phyloP scores from a whole-genome alignment of 1,139 yeast genomes.

The Blastobotrys apis region DNA sequence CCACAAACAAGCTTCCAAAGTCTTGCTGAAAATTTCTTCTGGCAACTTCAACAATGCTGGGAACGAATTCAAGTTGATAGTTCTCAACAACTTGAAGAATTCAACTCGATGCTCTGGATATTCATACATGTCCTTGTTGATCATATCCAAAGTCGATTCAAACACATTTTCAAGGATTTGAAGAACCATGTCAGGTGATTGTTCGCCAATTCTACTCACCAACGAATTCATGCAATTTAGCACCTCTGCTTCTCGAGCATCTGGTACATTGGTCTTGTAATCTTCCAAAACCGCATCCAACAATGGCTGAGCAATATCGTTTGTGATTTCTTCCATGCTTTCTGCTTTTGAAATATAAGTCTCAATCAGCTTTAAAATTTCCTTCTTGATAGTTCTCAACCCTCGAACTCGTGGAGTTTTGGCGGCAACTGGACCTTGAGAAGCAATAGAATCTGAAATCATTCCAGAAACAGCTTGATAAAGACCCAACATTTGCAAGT shows the following conservation, averaged over 20 bases:
- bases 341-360: constrained; percentile 85
- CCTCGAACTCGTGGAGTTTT: constrained; percentile 95
- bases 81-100: constrained; percentile 83
- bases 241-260: constrained; percentile 97
- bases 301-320: constrained; percentile 78
- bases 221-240: constrained; percentile 90
- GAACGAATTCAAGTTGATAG: constrained; percentile 81
- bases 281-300: constrained; percentile 85
- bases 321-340: constrained; percentile 78
- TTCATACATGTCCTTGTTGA: constrained; percentile 89
- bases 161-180: constrained; percentile 84
- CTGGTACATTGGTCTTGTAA: constrained; percentile 84
- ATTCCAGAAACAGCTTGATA: constrained; percentile 88
- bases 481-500: constrained; percentile 82
- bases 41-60: constrained; percentile 83
- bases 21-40: constrained; percentile 85
- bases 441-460: constrained; percentile 75
- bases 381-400: constrained; percentile 92
- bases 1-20: constrained; percentile 94
- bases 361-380: constrained; percentile 83
- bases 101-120: constrained; percentile 98
- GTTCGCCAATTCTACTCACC: constrained; percentile 77
- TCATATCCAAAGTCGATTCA: constrained; percentile 93
- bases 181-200: constrained; percentile 89
- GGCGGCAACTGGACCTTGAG: constrained; percentile 81